Evolutionary conservation across 441 rosid genomes (phyloP).

Genomic region (Brassica balearica): DNA sequence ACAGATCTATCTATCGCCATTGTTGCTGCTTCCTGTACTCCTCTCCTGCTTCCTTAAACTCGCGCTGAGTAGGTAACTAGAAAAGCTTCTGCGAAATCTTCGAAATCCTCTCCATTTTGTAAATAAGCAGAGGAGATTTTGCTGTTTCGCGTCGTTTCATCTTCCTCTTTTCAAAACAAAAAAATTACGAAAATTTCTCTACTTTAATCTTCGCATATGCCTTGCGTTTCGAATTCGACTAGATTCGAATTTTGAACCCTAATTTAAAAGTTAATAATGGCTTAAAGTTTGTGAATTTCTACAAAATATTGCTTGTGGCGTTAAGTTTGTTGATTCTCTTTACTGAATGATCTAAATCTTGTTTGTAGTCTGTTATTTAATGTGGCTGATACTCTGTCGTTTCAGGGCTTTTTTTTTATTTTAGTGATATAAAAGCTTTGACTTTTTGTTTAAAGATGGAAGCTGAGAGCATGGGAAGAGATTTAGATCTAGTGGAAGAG

Average conservation of each 20-base stretch:
- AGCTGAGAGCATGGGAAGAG: constrained; percentile 44
- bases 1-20: constrained; percentile 5
- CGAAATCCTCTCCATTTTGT: too few relatives aligned
- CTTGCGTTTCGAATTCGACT: too few relatives aligned
- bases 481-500: constrained; percentile 41
- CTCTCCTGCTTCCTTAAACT: background rate
- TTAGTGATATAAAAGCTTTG: constrained; percentile 16
- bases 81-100: too few relatives aligned
- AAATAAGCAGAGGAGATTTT: too few relatives aligned
- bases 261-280: too few relatives aligned
- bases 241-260: too few relatives aligned
- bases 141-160: too few relatives aligned
- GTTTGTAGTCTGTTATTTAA: constrained; percentile 4
- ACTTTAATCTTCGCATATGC: too few relatives aligned
- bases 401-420: constrained; percentile 32
- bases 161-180: too few relatives aligned
- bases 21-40: constrained; percentile 17
- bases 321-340: background rate
- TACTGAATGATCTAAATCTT: background rate
- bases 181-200: too few relatives aligned
- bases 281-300: too few relatives aligned
- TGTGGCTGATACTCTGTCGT: constrained; percentile 18
- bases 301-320: background rate
- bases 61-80: too few relatives aligned
- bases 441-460: constrained; percentile 48